Conservation (phyloP, 192 early-diverging fungal species). For the Umbelopsis sp. region DNA sequence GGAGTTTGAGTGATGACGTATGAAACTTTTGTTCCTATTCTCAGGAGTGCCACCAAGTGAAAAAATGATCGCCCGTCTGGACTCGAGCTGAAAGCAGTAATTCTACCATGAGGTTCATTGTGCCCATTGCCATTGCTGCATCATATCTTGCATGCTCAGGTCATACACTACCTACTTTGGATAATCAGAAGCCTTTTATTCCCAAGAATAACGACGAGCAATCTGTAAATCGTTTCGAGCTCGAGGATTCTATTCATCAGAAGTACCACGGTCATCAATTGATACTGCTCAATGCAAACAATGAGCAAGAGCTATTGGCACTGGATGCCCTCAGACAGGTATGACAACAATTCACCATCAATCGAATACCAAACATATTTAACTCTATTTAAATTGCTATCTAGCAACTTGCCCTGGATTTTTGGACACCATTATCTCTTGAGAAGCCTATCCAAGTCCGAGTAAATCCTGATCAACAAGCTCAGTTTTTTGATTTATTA, state of each 20-base stretch:
- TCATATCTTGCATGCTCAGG: background rate
- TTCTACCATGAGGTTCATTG: slow-evolving; percentile 9
- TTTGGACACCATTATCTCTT: slow-evolving; percentile 3
- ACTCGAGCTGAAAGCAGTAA: background rate
- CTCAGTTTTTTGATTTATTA: background rate
- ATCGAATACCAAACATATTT: background rate
- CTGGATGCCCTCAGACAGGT: slow-evolving; percentile 7
- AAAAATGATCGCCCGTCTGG: background rate
- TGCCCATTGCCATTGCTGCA: slow-evolving; percentile 6
- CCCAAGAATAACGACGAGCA: background rate
- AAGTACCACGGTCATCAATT: background rate
- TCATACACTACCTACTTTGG: background rate
- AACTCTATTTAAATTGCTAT: background rate
- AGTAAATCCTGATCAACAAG: background rate
- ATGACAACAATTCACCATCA: background rate
- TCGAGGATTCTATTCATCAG: background rate
- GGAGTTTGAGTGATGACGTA: background rate
- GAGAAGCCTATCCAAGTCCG: slow-evolving; percentile 1
- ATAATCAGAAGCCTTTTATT: background rate
- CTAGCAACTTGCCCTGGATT: slow-evolving; percentile 11
- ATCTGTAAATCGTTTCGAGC: background rate
- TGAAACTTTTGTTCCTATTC: background rate
- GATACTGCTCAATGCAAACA: background rate
- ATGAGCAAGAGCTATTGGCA: background rate
- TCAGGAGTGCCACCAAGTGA: background rate